These are phyloP conservation scores for Yamadazyma pseudoaaseri DNA, from an alignment of 1,139 yeast species.

Conservation along the genomic window DNA sequence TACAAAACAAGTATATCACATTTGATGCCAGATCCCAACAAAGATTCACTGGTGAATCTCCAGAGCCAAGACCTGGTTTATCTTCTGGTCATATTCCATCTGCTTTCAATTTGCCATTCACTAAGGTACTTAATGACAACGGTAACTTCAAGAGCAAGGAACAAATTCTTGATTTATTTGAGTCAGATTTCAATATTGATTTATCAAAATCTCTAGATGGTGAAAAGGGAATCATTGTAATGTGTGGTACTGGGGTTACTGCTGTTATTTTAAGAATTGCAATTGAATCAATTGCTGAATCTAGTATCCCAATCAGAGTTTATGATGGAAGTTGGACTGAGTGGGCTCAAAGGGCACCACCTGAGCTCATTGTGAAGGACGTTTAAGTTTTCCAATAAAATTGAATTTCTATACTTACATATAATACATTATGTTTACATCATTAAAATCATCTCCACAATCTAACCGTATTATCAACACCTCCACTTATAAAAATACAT, in stretches of 20 bases:
- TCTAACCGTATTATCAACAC: constrained; percentile 52
- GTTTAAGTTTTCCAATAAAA: too few relatives aligned
- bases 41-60: constrained; percentile 73
- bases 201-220: constrained; percentile 23
- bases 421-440: not conserved
- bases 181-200: constrained; percentile 35
- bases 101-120: constrained; percentile 74
- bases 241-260: constrained; percentile 97
- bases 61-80: constrained; percentile 87
- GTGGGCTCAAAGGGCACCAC: constrained; percentile 44
- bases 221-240: constrained; percentile 65
- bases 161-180: constrained; percentile 47
- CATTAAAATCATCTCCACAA: constrained; percentile 38
- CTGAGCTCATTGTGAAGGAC: constrained; percentile 8
- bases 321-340: constrained; percentile 98
- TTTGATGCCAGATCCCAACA: constrained; percentile 81
- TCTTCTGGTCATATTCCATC: constrained; percentile 90
- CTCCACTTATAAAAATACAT: constrained; percentile 59
- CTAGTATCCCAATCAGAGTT: constrained; percentile 64
- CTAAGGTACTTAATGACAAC: constrained; percentile 49
- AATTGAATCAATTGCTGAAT: constrained; percentile 49
- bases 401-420: not conserved
- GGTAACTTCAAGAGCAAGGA: constrained; percentile 50
- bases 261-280: constrained; percentile 75
- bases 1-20: constrained; percentile 49